These are phyloP conservation scores for Claviceps purpurea DNA, from an alignment of 2,329 filamentous ascomycete genomes.

Conservation along the genomic window DNA sequence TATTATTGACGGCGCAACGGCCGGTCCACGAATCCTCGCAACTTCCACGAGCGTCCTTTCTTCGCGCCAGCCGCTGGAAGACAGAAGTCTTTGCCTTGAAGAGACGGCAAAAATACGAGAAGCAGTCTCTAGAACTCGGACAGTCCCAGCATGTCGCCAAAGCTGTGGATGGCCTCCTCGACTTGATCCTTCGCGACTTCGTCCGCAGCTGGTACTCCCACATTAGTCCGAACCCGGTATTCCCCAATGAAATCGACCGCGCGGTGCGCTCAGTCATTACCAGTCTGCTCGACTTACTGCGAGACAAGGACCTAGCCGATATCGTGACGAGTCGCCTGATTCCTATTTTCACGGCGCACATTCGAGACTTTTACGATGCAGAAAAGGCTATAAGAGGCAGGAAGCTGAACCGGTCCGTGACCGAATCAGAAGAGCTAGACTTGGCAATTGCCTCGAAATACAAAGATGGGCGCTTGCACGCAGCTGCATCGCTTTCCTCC, in stretches of 20 bases:
- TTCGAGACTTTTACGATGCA: constrained; percentile 82
- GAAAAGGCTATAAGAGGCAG: constrained; percentile 77
- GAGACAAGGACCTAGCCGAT: constrained; percentile 71
- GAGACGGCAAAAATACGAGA: constrained; percentile 52
- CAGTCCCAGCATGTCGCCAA: constrained; percentile 66
- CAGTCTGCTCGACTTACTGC: constrained; percentile 57
- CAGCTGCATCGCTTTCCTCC: constrained; percentile 69
- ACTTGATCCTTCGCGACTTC: constrained; percentile 69
- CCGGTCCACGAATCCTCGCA: constrained; percentile 26
- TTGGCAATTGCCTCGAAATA: constrained; percentile 93
- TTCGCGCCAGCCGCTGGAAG: constrained; percentile 51
- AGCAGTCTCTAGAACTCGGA: constrained; percentile 53
- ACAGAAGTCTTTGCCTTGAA: constrained; percentile 55
- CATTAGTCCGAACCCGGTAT: constrained; percentile 70
- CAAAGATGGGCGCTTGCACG: constrained; percentile 73
- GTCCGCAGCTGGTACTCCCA: constrained; percentile 76
- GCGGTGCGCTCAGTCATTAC: constrained; percentile 60
- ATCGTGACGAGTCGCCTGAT: constrained; percentile 69
- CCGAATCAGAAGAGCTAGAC: constrained; percentile 92
- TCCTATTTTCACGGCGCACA: constrained; percentile 76
- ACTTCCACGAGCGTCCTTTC: constrained; percentile 42
- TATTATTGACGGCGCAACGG: constrained; percentile 41
- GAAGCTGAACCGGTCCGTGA: constrained; percentile 78
- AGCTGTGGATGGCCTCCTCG: constrained; percentile 66
- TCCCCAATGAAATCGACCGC: constrained; percentile 76